Evolutionary conservation across 345 rosid genomes (phyloP), one percentile per base, ranked within the genome.

Genomic region (Eucalyptus sp.): DNA sequence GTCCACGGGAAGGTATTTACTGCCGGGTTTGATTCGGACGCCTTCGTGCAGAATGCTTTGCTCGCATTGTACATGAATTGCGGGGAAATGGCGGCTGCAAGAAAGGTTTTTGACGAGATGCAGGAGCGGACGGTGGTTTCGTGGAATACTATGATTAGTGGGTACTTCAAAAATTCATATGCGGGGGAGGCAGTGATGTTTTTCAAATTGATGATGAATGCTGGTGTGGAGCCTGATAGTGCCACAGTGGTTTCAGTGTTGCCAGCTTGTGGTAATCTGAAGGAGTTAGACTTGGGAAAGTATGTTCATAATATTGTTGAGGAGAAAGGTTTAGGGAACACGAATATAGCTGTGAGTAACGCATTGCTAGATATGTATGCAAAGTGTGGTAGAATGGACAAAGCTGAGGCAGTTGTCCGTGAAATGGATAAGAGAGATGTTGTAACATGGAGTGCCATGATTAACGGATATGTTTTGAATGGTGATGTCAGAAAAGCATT

Each of bases 351-450:
- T 18, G 93, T 93, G 87, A 91, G 95, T 41, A 94, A 95, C 37
- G 96, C 95, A 58, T 90, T 94, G n/a, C 92, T 94, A 48, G 94
- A 94, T 89, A 94, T 94, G 96, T 94, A 95, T 91, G 94, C 94
- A 94, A 94, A 92, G 86, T 94, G 96, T 83, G 92, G 90, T 84
- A 91, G 91, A 58, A 93, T 92, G 29, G 91, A 91, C 6, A 92
- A 94, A 92, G 97, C 95, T 86, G 87, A 89, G 92, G 91, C 81
- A 66, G 93, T 92, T 64, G 86, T 94, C 89, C 66, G 86, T 50
- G 88, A 90, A 92, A 93, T 93, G 90, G 92, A 87, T 56, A 76
- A 54, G 89, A 95, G 93, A 89, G 97, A 95, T 88, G 97, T 94
- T 25, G 94, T 95, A 50, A 90, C 92, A 84, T 95, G 97, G 96